Evolutionary conservation across 257 asterid species (phyloP).

Genomic region (Plantago ovata): DNA sequence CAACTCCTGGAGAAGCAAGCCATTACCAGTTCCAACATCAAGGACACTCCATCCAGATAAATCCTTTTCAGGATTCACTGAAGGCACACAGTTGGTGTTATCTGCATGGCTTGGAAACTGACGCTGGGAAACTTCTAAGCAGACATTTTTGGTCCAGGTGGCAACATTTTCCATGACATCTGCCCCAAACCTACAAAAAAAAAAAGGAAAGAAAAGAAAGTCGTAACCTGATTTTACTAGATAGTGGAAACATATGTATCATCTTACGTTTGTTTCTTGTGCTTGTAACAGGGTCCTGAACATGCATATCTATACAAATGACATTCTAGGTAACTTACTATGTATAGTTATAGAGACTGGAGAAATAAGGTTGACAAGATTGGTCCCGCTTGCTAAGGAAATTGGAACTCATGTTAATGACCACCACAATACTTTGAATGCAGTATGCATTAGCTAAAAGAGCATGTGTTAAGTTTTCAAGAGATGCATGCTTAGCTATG

Average conservation of each 20-base stretch:
- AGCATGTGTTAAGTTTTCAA: neutral
- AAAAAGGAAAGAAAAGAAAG: constrained; percentile 8
- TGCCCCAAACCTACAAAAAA: constrained; percentile 74
- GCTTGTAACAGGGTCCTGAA: constrained; percentile 2
- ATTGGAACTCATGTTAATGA: neutral
- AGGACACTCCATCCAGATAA: constrained; percentile 78
- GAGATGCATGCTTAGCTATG: constrained; percentile 4
- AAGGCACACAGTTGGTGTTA: constrained; percentile 40
- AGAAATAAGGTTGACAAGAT: neutral
- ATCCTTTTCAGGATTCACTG: constrained; percentile 53
- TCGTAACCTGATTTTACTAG: constrained; percentile 8
- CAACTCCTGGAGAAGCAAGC: constrained; percentile 93
- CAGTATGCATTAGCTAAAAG: neutral
- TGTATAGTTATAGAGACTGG: neutral
- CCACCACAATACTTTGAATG: constrained; percentile 3
- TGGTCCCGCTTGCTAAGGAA: neutral
- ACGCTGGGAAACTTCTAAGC: constrained; percentile 65
- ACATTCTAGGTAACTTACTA: neutral
- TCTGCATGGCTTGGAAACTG: constrained; percentile 58
- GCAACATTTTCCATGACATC: constrained; percentile 91
- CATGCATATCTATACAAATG: neutral
- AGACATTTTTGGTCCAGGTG: constrained; percentile 78
- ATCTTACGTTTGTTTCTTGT: constrained; percentile 13
- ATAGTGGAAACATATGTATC: constrained; percentile 1
- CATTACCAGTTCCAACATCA: constrained; percentile 98